phyloP scores from a whole-genome alignment of 2,329 filamentous ascomycete species.

The Apiospora koreana region DNA sequence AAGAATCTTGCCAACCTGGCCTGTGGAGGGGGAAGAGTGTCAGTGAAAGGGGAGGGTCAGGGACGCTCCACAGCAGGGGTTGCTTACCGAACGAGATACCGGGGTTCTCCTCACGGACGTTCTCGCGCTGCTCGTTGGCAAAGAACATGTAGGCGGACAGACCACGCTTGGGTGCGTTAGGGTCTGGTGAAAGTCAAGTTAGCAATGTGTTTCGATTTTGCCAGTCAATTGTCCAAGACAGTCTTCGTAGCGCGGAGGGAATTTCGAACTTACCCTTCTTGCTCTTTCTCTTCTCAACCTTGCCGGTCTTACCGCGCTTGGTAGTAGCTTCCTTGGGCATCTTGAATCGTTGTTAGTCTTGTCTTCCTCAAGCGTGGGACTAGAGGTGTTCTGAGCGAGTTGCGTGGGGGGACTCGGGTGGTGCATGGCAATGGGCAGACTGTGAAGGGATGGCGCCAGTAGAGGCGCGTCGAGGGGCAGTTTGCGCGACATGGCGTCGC shows the following conservation, averaged over 20 bases:
- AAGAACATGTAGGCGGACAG: conserved; percentile 99
- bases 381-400: conserved; percentile 9
- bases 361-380: conserved; percentile 6
- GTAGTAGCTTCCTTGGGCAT: conserved; percentile 58
- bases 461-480: conserved; percentile 8
- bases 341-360: conserved; percentile 37
- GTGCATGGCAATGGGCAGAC: conserved; percentile 12
- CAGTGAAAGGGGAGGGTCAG: neutral
- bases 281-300: conserved; percentile 55
- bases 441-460: conserved; percentile 10
- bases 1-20: conserved; percentile 96
- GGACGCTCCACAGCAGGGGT: neutral
- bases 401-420: neutral
- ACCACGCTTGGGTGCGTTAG: conserved; percentile 98
- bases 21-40: conserved; percentile 41
- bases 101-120: conserved; percentile 97
- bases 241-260: neutral
- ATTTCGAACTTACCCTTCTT: conserved; percentile 62
- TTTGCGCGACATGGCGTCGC: conserved; percentile 14
- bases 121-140: conserved; percentile 98
- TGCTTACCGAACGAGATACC: conserved; percentile 88
- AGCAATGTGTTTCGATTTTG: neutral
- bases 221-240: no score
- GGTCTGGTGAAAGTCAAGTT: conserved; percentile 60
- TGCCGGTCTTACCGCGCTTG: conserved; percentile 52